Percentiles rank a stretch among this genome's conserved stretches.
These are phyloP conservation scores for Sonneratia alba DNA, from an alignment of 345 rosid genomes.

Conservation along the genomic window DNA sequence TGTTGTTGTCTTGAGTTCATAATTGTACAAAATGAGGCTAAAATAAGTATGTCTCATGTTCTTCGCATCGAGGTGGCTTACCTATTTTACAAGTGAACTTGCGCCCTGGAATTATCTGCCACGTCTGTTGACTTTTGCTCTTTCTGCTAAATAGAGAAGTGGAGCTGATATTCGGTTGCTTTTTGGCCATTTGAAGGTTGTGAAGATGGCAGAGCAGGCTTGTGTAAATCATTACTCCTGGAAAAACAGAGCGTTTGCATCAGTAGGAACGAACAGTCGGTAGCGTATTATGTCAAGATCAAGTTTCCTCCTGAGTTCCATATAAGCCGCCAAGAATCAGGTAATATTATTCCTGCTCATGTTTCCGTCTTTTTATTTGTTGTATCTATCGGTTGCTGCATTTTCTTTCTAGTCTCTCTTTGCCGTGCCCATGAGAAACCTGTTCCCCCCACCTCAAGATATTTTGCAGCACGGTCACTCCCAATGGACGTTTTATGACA, in stretches of 20 bases:
- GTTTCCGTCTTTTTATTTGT: not conserved
- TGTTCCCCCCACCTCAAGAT: not conserved
- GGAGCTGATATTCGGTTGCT: not conserved
- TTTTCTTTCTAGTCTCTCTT: not conserved
- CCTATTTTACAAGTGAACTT: not conserved
- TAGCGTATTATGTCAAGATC: constrained; percentile 96
- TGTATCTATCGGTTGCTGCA: not conserved
- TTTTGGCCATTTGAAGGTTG: constrained; percentile 7
- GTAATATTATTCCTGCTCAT: constrained; percentile 33
- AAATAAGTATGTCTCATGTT: not conserved
- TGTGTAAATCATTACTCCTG: constrained; percentile 89
- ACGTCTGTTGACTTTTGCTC: not conserved
- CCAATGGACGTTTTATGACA: constrained; percentile 91
- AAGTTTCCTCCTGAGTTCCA: constrained; percentile 94
- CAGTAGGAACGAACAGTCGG: too few species aligned
- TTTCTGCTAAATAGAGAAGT: not conserved
- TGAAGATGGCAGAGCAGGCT: constrained; percentile 75
- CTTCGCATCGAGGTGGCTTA: too few species aligned
- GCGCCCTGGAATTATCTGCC: not conserved
- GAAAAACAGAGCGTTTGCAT: too few species aligned
- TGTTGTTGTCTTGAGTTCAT: too few species aligned
- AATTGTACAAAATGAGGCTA: too few species aligned
- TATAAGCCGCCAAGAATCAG: constrained; percentile 97
- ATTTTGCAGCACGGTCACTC: constrained; percentile 74
- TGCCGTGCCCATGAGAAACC: not conserved